A percentile compares a stretch with the other conserved stretches of the same genome.
These are phyloP conservation scores for Castanea mollissima DNA, from an alignment of 306 rosid genomes.

Conservation along the genomic window DNA sequence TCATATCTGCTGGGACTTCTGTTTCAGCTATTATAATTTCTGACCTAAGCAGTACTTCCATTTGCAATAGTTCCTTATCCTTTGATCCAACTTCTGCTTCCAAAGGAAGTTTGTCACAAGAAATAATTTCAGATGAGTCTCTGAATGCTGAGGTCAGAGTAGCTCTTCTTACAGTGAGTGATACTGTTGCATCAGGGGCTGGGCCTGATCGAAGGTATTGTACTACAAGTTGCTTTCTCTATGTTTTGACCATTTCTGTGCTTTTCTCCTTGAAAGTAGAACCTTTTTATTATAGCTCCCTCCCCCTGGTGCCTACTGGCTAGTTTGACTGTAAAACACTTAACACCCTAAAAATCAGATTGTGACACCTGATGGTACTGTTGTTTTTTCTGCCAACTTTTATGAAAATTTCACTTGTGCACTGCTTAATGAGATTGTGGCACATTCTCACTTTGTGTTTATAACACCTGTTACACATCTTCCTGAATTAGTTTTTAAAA, in stretches of 20 bases:
- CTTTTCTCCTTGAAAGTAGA: not conserved
- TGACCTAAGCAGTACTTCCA: constrained; percentile 36
- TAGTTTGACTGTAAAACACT: not conserved
- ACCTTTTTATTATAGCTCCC: not conserved
- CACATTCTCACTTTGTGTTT: no score
- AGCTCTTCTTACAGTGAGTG: constrained; percentile 91
- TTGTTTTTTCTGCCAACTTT: not conserved
- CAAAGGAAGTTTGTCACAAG: constrained; percentile 28
- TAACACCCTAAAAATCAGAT: not conserved
- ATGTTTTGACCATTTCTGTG: not conserved
- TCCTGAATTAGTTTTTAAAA: no score
- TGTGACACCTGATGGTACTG: not conserved
- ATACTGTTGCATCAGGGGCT: constrained; percentile 82
- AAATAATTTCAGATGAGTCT: constrained; percentile 31
- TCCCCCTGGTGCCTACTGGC: not conserved
- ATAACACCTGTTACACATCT: no score
- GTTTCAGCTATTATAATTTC: constrained; percentile 73
- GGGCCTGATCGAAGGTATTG: constrained; percentile 94
- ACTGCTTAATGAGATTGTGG: no score
- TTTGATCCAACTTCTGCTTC: constrained; percentile 26
- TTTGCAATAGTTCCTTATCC: constrained; percentile 21
- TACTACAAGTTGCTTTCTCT: constrained; percentile 14
- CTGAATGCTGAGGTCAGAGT: constrained; percentile 46
- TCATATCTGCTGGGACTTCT: constrained; percentile 59
- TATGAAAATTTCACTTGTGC: no score